A percentile compares a stretch with the other conserved stretches of the same genome.
phyloP scores from a whole-genome alignment of 306 rosid genomes.

The Oxytropis ochrocephala region DNA sequence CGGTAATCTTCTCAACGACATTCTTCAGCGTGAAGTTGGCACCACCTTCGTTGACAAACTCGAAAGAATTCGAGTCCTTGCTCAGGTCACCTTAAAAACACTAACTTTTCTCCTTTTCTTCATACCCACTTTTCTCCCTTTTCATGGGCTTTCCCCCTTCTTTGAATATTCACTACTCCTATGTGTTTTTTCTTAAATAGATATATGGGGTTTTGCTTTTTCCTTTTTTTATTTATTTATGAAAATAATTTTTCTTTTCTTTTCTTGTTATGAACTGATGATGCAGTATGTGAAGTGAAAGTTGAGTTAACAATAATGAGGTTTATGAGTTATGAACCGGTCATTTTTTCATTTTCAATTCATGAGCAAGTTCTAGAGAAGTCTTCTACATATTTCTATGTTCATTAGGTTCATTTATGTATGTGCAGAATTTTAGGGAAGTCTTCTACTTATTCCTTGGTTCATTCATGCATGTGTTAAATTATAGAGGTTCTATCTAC shows the following conservation, averaged over 20 bases:
- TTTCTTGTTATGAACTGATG: neutral
- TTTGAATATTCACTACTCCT: neutral
- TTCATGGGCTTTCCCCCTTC: neutral
- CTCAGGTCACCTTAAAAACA: conserved; percentile 44
- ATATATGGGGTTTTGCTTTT: neutral
- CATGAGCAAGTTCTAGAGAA: too few relatives aligned
- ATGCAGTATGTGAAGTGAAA: conserved; percentile 13
- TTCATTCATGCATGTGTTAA: too few relatives aligned
- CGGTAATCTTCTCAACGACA: conserved; percentile 70
- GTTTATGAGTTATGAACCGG: too few relatives aligned
- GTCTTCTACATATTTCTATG: too few relatives aligned
- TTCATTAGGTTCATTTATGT: too few relatives aligned
- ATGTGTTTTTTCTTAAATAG: neutral
- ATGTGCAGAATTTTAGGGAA: too few relatives aligned
- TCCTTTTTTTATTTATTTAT: neutral
- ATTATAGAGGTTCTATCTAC: too few relatives aligned
- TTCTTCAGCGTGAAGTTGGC: conserved; percentile 78
- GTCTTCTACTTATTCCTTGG: too few relatives aligned
- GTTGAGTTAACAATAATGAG: neutral
- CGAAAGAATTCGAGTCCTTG: conserved; percentile 67
- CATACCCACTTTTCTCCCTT: neutral
- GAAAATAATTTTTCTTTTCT: neutral
- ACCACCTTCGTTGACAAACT: conserved; percentile 48
- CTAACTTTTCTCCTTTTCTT: neutral
- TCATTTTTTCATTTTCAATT: too few relatives aligned